phyloP scores from a whole-genome alignment of 306 rosid genomes.

The Acacia acuminata region DNA sequence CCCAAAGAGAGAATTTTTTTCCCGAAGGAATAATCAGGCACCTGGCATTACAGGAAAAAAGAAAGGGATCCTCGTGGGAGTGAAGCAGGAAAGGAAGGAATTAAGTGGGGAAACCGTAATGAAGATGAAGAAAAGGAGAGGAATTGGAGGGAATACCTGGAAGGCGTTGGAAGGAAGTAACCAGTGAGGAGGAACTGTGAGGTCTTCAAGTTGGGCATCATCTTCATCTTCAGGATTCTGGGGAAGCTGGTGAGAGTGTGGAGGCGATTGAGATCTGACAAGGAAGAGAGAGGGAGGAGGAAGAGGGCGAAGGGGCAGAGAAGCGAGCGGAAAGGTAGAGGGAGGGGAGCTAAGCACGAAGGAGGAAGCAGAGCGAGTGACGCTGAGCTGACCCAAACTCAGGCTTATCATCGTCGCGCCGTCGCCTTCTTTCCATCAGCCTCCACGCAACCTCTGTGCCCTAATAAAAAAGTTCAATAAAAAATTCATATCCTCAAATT shows the following conservation, averaged over 20 bases:
- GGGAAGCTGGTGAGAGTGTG: conserved; percentile 23
- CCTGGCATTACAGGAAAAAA: not conserved
- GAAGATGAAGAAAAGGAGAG: not conserved
- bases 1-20: not conserved
- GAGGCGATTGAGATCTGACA: conserved; percentile 38
- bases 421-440: not conserved
- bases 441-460: not conserved
- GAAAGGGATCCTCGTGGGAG: not conserved
- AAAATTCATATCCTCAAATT: not conserved
- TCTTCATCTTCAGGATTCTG: conserved; percentile 36
- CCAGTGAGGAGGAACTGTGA: conserved; percentile 76
- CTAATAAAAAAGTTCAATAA: not conserved
- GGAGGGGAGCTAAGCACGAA: not conserved
- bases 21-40: not conserved
- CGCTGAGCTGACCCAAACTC: not conserved
- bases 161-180: conserved; percentile 63
- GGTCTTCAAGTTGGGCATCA: conserved; percentile 55
- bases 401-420: not conserved
- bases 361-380: not conserved
- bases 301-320: not conserved
- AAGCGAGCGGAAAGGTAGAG: not conserved
- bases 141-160: conserved; percentile 46
- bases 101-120: not conserved
- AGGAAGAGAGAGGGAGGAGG: conserved; percentile 6
- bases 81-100: not conserved